Conservation (phyloP, 352 stramenopile genomes). For the Phytophthora sp. region DNA sequence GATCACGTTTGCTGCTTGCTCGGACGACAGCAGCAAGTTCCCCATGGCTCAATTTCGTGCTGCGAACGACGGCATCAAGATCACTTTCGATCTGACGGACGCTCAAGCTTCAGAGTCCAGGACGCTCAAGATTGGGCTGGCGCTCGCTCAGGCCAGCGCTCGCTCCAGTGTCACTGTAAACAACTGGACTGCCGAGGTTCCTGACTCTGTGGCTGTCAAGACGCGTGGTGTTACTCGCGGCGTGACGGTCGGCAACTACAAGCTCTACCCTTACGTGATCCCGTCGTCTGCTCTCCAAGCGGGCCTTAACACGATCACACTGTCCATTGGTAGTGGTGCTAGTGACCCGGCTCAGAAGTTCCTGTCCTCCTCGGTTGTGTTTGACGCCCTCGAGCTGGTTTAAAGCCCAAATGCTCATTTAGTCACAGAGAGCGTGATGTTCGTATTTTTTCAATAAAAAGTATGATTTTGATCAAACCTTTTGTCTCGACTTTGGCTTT, state of each 20-base stretch:
- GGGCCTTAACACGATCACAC: slow-evolving; percentile 44
- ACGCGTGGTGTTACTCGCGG: slow-evolving; percentile 57
- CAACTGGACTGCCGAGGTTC: slow-evolving; percentile 33
- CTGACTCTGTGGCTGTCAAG: slow-evolving; percentile 42
- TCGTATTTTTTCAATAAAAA: slow-evolving; percentile 5
- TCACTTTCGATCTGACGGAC: slow-evolving; percentile 41
- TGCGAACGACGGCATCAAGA: slow-evolving; percentile 36
- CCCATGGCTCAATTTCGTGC: slow-evolving; percentile 54
- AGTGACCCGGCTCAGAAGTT: slow-evolving; percentile 48
- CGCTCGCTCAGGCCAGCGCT: slow-evolving; percentile 41
- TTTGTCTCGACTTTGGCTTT: neutral
- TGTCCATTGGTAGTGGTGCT: slow-evolving; percentile 53
- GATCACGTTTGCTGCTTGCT: slow-evolving; percentile 32
- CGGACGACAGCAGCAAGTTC: slow-evolving; percentile 36
- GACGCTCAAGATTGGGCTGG: slow-evolving; percentile 50
- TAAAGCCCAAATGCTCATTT: no score
- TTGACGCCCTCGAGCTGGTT: slow-evolving; percentile 54
- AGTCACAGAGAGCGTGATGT: no score
- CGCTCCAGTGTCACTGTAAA: slow-evolving; percentile 46
- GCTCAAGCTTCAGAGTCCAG: slow-evolving; percentile 27
- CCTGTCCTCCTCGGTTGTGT: slow-evolving; percentile 49
- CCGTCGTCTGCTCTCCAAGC: slow-evolving; percentile 41
- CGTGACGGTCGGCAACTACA: slow-evolving; percentile 53
- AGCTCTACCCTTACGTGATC: slow-evolving; percentile 57
- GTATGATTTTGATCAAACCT: slow-evolving; percentile 1